These are phyloP conservation scores for button mushroom (Agaricus bisporus) DNA, from an alignment of 768 basidiomycete species.

Conservation along the genomic window DNA sequence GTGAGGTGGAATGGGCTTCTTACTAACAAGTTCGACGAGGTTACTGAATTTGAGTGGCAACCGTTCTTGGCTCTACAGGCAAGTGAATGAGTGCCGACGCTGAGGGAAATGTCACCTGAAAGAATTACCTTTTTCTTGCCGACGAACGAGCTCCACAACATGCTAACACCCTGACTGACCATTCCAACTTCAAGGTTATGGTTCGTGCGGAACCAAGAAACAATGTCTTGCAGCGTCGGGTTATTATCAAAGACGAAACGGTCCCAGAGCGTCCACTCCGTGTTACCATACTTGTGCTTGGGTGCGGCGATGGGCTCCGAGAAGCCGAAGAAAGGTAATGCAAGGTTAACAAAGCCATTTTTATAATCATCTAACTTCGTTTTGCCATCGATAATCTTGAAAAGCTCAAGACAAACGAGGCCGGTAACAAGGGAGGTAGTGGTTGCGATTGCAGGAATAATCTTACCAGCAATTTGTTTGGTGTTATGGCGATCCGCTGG, in stretches of 20 bases:
- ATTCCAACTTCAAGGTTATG: constrained; percentile 88
- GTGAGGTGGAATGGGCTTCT: constrained; percentile 85
- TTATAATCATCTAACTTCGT: constrained; percentile 91
- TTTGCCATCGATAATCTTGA: constrained; percentile 99
- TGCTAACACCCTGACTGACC: constrained; percentile 96
- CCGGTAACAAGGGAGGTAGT: constrained; percentile 96
- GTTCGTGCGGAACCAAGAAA: constrained; percentile 76
- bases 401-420: constrained; percentile 91
- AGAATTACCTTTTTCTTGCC: constrained; percentile 82
- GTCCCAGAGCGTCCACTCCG: constrained; percentile 98
- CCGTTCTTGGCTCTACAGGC: constrained; percentile 72
- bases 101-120: background rate
- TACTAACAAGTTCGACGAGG: constrained; percentile 90
- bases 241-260: constrained; percentile 90
- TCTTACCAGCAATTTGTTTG: constrained; percentile 98
- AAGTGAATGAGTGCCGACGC: background rate
- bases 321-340: constrained; percentile 98
- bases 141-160: constrained; percentile 95
- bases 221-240: constrained; percentile 80
- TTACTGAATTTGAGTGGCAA: constrained; percentile 86
- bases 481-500: constrained; percentile 87
- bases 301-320: constrained; percentile 91
- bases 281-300: constrained; percentile 83
- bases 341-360: constrained; percentile 97
- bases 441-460: constrained; percentile 99